Evolutionary conservation across 2,329 filamentous ascomycete genomes (phyloP), one percentile per base, ranked within the genome.

Genomic region (Calonectria fujianensis): DNA sequence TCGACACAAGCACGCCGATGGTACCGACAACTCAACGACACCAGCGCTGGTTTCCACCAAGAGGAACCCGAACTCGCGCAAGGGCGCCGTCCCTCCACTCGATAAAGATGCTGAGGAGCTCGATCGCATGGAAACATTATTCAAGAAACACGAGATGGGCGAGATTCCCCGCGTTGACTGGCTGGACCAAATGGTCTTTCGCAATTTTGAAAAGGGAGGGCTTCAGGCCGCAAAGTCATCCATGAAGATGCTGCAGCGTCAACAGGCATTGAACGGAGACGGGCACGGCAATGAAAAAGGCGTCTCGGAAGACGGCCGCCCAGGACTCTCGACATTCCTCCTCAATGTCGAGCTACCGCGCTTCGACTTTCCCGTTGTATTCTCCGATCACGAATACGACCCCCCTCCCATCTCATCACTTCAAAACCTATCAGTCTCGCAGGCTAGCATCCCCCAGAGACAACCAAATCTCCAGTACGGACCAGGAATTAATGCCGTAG

Each of bases 131-230:
- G 96, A 98, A 82, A 93, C 92, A 69, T 85, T 98, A 29, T 94
- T 99, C 83, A 99, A 99, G 86, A 98, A 98, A 85, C 97, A 98
- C 82, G 97, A 99, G 83, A 97, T 98, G 94, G 96, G 96, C 24
- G 97, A 99, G 83, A 96, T 99, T 32, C 93, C 95, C 0, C 92
- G 96, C 20, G 94, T 98, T 63, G 95, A 97, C 80, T 99, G 97
- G 97, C 90, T 99, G 54, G 97, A 99, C 84, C 95, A 97, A 81
- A 90, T 98, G 80, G 96, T 98, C 3, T 99, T 98, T 83, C 93
- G 96, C 51, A 94, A 94, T 67, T 93, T 98, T 74, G 96, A 98
- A 86, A 97, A 94, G 85, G 90, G 92, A 73, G 91, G 93, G 29
- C 83, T 92, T 3, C 89, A 93, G 80, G 91, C 91, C 14, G 92